Base-by-base conservation (phyloP, 257 asterid genomes). In the Nicotiana otophora region DNA sequence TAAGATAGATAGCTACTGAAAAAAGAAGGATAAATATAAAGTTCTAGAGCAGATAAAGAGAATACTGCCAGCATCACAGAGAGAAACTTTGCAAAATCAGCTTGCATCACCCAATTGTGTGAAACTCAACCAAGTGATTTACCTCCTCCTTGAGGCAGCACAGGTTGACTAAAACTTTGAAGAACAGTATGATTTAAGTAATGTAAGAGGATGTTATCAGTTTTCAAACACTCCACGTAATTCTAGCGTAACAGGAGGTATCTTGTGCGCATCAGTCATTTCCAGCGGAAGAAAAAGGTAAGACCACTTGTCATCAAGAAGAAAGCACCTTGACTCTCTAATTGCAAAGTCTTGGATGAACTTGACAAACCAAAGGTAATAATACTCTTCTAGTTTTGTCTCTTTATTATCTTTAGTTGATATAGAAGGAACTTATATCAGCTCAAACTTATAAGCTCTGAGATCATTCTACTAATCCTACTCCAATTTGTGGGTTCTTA, bases 121-220 rank as follows among this genome's bases (percentile, higher is more conserved):
- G 26, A 6, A 72, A 30, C 17, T 7, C 33, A 23, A 20, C 78
- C 23, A 5, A 70, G 58, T 10, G 34, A 70, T 70, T 42, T 70
- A 70, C 57, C 58, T 70, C 78, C 77, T 36, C 5, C 33, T 39
- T 7, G 1, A 70, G 58, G 33, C 34, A 39, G 57, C 33, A 39
- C 78, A 70, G 23, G 12, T 70, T 55, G 78, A 19, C 79, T 72
- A 72, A 72, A 72, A 46, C 79, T 72, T 72, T 46, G 60, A 72
- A 34, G 60, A 72, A 46, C 36, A 46, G 20, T 11, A 58, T 72
- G 79, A 48, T 6, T 72, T 46, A 16, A 12, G 23, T 72, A 58
- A 46, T 72, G 15, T 16, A 36, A 42, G 61, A 23, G 34, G 23
- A 23, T 72, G 79, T 46, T 12, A 12, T 10, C 79, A 72, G 23